phyloP scores from a whole-genome alignment of 2,329 filamentous ascomycete genomes.

The Diaporthe destruens region DNA sequence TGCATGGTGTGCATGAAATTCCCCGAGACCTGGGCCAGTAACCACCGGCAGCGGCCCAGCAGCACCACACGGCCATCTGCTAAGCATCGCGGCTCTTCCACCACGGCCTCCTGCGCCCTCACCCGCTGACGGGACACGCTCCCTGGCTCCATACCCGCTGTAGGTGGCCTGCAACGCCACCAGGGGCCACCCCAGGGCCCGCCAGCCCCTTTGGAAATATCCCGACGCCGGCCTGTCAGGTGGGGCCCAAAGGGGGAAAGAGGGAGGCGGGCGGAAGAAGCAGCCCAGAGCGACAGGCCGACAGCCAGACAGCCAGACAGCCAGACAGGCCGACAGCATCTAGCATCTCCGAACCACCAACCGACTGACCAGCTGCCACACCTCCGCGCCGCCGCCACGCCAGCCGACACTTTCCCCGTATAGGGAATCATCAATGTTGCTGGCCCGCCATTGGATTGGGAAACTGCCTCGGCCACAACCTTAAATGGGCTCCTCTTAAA shows the following conservation, averaged over 20 bases:
- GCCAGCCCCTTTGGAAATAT: neutral
- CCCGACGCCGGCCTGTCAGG: conserved; percentile 20
- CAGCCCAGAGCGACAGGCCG: conserved; percentile 14
- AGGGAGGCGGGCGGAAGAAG: conserved; percentile 31
- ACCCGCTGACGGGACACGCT: neutral
- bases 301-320: neutral
- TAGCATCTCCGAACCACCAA: neutral
- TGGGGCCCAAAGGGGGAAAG: conserved; percentile 14
- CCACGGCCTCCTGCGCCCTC: conserved; percentile 17
- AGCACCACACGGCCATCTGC: neutral
- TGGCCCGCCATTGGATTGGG: conserved; percentile 7
- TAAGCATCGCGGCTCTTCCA: conserved; percentile 32
- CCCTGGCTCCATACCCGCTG: neutral
- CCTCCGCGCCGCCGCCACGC: too few species aligned
- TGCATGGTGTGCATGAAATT: conserved; percentile 40
- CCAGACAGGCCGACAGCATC: neutral
- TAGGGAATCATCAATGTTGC: neutral
- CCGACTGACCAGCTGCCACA: neutral
- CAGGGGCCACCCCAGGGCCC: conserved; percentile 10
- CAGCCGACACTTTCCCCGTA: conserved; percentile 28
- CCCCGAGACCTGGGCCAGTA: conserved; percentile 36
- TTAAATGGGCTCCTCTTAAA: conserved; percentile 26
- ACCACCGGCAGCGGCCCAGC: conserved; percentile 34
- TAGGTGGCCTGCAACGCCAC: neutral
- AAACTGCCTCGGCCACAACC: neutral